A percentile compares a stretch with the other conserved stretches of the same genome.
Conservation (phyloP, 139 green algal genomes). For the Mesostigma viride region DNA sequence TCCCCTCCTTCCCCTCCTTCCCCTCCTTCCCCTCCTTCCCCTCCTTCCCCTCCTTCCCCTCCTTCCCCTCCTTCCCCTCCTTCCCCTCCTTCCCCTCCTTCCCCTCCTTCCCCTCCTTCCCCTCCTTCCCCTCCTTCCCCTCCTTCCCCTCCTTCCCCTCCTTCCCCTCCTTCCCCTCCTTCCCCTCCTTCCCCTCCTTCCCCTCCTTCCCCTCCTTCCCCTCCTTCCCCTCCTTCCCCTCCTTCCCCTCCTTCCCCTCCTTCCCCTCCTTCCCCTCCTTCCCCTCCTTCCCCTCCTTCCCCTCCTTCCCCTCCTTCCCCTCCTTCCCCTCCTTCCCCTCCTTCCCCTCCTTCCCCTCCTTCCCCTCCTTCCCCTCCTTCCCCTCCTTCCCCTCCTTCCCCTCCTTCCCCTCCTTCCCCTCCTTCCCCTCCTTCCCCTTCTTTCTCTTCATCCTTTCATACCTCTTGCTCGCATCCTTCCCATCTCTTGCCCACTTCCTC, state of each 20-base stretch:
- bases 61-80: neutral
- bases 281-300: too few species aligned
- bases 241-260: neutral
- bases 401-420: too few species aligned
- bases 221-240: neutral
- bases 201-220: neutral
- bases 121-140: neutral
- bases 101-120: neutral
- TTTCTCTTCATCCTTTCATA: too few species aligned
- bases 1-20: slow-evolving; percentile 19
- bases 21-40: slow-evolving; percentile 3
- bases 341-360: too few species aligned
- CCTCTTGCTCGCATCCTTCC: too few species aligned
- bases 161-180: neutral
- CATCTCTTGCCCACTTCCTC: too few species aligned
- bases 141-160: neutral
- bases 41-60: neutral
- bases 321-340: too few species aligned
- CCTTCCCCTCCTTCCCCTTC: too few species aligned
- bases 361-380: too few species aligned
- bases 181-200: neutral
- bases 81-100: neutral
- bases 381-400: too few species aligned
- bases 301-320: too few species aligned
- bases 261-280: neutral